phyloP scores from a whole-genome alignment of 2,329 filamentous ascomycete species.

The Neoascochyta sp. region DNA sequence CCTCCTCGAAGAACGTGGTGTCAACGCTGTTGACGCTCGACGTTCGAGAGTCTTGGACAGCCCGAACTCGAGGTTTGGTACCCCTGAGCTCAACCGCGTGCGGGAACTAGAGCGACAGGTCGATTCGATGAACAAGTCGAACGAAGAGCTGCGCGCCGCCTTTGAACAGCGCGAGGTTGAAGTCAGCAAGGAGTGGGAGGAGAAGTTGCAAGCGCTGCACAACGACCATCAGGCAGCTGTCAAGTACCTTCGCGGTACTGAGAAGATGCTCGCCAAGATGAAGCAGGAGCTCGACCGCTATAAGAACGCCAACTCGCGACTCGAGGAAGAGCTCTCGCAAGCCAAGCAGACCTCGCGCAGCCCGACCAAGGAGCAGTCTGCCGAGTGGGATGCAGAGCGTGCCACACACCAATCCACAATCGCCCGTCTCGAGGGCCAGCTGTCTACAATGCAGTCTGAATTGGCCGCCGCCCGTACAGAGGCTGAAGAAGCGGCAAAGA shows the following conservation, averaged over 20 bases:
- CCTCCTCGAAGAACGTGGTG: constrained; percentile 81
- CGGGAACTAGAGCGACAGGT: constrained; percentile 87
- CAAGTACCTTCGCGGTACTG: constrained; percentile 95
- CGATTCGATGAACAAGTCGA: constrained; percentile 68
- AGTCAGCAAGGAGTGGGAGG: constrained; percentile 82
- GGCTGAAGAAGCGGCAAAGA: constrained; percentile 61
- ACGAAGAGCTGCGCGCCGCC: constrained; percentile 77
- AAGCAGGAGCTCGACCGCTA: constrained; percentile 94
- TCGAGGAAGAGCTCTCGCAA: constrained; percentile 77
- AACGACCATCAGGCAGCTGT: constrained; percentile 97
- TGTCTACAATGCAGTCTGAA: constrained; percentile 66
- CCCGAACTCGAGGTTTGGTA: constrained; percentile 68
- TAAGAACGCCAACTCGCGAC: constrained; percentile 77
- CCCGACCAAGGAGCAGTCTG: constrained; percentile 45
- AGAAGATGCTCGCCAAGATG: constrained; percentile 98
- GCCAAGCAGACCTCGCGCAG: constrained; percentile 39
- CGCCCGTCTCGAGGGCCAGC: constrained; percentile 65
- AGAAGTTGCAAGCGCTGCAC: constrained; percentile 89
- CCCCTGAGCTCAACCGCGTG: constrained; percentile 73
- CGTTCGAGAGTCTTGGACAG: constrained; percentile 70
- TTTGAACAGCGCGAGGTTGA: constrained; percentile 80
- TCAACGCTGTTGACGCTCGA: constrained; percentile 69
- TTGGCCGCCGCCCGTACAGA: constrained; percentile 63
- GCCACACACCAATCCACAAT: constrained; percentile 61
- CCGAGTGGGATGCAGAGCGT: constrained; percentile 74